Percentiles rank a stretch among this genome's conserved stretches.
Evolutionary conservation across 176 grass and related monocot genomes (phyloP).

Genomic region (Cymbopogon citratus): DNA sequence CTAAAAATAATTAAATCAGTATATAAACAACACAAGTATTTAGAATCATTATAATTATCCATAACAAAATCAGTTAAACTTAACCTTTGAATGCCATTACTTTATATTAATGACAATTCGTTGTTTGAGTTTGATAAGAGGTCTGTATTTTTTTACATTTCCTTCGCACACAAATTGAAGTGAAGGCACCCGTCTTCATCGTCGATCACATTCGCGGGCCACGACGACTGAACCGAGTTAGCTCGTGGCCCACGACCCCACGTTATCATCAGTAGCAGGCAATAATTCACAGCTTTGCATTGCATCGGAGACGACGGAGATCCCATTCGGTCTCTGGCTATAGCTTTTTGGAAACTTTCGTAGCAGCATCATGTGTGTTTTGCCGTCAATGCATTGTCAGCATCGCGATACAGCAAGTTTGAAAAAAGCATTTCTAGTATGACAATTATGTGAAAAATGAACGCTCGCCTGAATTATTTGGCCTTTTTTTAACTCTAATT

Average conservation of each 20-base stretch:
- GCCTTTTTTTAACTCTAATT: neutral
- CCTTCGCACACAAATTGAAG: neutral
- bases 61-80: too few species aligned
- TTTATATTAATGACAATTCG: too few species aligned
- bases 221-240: neutral
- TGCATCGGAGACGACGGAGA: too few species aligned
- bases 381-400: neutral
- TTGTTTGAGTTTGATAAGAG: too few species aligned
- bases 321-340: neutral
- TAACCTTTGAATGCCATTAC: too few species aligned
- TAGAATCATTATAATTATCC: too few species aligned
- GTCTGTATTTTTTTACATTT: neutral
- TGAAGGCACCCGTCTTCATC: neutral
- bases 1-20: too few species aligned
- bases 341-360: slow-evolving; percentile 2
- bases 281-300: slow-evolving; percentile 17
- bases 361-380: neutral
- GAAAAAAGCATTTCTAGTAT: neutral
- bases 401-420: neutral
- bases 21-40: too few species aligned
- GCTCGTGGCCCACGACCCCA: neutral
- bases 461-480: neutral
- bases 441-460: neutral
- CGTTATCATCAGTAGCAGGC: slow-evolving; percentile 23
- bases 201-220: neutral